Conservation (phyloP, 2,329 filamentous ascomycete species). For the Fusarium goolgardi region DNA sequence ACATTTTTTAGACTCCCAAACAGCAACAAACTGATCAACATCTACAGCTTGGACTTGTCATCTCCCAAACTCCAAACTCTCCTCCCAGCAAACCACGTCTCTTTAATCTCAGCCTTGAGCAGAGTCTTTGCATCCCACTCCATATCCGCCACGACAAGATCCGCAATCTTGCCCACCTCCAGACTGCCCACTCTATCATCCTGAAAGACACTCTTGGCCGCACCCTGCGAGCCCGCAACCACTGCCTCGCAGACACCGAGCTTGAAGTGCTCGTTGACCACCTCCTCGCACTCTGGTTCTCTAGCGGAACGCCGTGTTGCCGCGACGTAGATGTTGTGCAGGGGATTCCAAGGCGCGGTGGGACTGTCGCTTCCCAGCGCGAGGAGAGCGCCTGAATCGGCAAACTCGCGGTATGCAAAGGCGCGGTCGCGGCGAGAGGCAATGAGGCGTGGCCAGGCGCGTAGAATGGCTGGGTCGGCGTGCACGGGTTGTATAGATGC, state of each 20-base stretch:
- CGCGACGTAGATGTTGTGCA: conserved; percentile 67
- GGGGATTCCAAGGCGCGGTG: conserved; percentile 64
- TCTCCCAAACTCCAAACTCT: conserved; percentile 52
- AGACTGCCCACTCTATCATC: conserved; percentile 60
- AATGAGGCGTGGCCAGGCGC: conserved; percentile 68
- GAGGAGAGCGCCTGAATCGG: conserved; percentile 62
- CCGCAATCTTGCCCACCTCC: conserved; percentile 63
- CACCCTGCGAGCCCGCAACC: conserved; percentile 62
- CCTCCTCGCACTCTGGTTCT: conserved; percentile 55
- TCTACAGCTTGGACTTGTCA: background rate
- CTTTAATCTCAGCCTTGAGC: conserved; percentile 57
- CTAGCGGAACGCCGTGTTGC: conserved; percentile 65
- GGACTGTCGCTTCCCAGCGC: conserved; percentile 68
- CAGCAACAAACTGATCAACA: conserved; percentile 3
- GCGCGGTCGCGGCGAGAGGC: conserved; percentile 66
- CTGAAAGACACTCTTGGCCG: conserved; percentile 66
- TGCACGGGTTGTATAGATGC: conserved; percentile 68
- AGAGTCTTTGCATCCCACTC: conserved; percentile 61
- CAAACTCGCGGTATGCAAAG: conserved; percentile 71
- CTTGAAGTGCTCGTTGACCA: conserved; percentile 64
- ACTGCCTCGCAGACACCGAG: conserved; percentile 64
- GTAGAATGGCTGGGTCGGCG: conserved; percentile 68
- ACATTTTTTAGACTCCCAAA: conserved; percentile 25
- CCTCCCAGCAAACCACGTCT: conserved; percentile 66
- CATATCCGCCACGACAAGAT: conserved; percentile 62